Evolutionary conservation across 2,329 filamentous ascomycete species (phyloP).

Genomic region (Onygena corvina): DNA sequence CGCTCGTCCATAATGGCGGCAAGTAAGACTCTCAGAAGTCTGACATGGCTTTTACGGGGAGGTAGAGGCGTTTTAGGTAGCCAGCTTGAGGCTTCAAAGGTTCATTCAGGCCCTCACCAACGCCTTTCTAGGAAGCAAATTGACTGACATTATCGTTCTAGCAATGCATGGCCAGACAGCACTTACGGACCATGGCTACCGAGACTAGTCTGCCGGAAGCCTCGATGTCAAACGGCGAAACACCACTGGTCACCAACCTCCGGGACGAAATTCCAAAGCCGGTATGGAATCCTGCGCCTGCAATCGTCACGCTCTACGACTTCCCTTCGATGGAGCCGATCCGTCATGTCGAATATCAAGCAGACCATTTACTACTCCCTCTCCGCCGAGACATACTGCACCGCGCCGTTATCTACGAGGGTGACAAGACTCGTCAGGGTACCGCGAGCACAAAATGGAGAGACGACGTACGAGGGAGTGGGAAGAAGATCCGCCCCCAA

Average conservation of each 20-base stretch:
- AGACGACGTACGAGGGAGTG: slow-evolving; percentile 70
- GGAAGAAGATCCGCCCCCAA: slow-evolving; percentile 69
- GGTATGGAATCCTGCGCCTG: slow-evolving; percentile 41
- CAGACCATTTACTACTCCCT: slow-evolving; percentile 74
- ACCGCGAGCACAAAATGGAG: slow-evolving; percentile 75
- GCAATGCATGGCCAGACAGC: slow-evolving; percentile 14
- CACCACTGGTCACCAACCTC: slow-evolving; percentile 6
- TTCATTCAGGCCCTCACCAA: too few relatives aligned
- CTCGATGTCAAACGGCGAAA: slow-evolving; percentile 20
- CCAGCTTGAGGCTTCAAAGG: slow-evolving; percentile 24
- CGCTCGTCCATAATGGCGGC: slow-evolving; percentile 25
- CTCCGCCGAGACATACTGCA: slow-evolving; percentile 86
- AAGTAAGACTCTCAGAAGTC: slow-evolving; percentile 25
- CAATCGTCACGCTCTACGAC: slow-evolving; percentile 73
- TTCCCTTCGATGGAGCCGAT: slow-evolving; percentile 84
- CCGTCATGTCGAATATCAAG: slow-evolving; percentile 62
- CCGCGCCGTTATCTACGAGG: slow-evolving; percentile 83
- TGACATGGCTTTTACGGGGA: slow-evolving; percentile 31
- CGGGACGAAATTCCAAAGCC: slow-evolving; percentile 17
- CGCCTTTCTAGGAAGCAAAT: too few relatives aligned
- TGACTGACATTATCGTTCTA: slow-evolving; percentile 9
- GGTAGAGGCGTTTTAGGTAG: slow-evolving; percentile 26
- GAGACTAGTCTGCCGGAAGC: slow-evolving; percentile 28
- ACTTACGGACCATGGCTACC: slow-evolving; percentile 36
- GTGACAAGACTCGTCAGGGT: slow-evolving; percentile 74